Evolutionary conservation across 108 stramenopile genomes (phyloP), one percentile per base, ranked within the genome.

Genomic region (Cyclotella baltica): DNA sequence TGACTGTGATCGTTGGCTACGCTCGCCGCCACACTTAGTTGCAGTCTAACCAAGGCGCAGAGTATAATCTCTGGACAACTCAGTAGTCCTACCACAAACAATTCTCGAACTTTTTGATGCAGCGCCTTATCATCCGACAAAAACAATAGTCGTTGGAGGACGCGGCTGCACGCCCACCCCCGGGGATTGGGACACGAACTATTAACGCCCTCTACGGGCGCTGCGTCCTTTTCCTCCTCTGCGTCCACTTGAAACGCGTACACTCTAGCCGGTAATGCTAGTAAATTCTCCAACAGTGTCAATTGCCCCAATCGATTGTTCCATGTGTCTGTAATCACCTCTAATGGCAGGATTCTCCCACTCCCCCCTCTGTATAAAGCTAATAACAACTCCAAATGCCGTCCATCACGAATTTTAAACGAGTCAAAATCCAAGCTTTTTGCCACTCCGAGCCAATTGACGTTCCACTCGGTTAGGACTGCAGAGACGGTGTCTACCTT

Each of bases 401-500:
- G 74, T 16, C 78, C 83, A 72, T 94, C 90, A 5, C 87, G 72
- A 9, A 98, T 82, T 52, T 84, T 66, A 75, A 98, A 97, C 58
- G 84, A 92, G 15, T 92, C 78, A 75, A 96, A 93, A 75, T 98
- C 98, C 66, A 96, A 92, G 3, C 66, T 83, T 25, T 72, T 78
- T 20, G 96, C 96, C 0, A 97, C 97, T 19, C 57, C 29, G 23
- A 48, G 61, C 98, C 98, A 98, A 81, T 97, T 83, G 33, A 90
- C 53, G 27, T 79, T 67, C n/a, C 93, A 97, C 72, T 97, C 97
- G 55, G 88, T 67, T 0, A 98, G 80, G 38, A 97, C 92, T 61
- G 90, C 84, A 28, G 92, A 77, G 9, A 97, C 94, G 28, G 89
- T 88, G n/a, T 88, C 84, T 8, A 97, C 83, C 79, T 97, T 96